A percentile compares a stretch with the other conserved stretches of the same genome.
These are phyloP conservation scores for Orbilia blumenaviensis DNA, from an alignment of 2,329 filamentous ascomycete genomes.

Conservation along the genomic window DNA sequence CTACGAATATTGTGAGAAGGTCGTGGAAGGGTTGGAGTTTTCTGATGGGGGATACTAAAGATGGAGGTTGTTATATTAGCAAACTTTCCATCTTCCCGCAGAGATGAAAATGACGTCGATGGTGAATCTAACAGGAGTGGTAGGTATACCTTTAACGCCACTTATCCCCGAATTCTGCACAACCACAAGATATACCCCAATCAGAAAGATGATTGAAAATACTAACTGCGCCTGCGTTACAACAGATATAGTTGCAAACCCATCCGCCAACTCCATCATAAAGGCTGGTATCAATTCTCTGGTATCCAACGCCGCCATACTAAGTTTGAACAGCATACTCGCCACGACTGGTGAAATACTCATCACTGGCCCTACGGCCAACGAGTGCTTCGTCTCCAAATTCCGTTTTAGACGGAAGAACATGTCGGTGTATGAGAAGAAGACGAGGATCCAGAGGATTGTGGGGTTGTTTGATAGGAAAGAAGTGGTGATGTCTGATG, in stretches of 20 bases:
- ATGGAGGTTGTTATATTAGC: background rate
- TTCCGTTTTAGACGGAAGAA: slow-evolving; percentile 63
- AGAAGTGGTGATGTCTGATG: slow-evolving; percentile 80
- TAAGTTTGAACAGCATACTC: slow-evolving; percentile 85
- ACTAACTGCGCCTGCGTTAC: slow-evolving; percentile 63
- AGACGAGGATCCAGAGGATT: slow-evolving; percentile 78
- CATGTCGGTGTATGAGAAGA: slow-evolving; percentile 73
- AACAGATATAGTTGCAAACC: slow-evolving; percentile 62
- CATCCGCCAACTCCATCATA: slow-evolving; percentile 61
- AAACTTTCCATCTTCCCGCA: too few relatives aligned
- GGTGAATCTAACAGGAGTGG: background rate
- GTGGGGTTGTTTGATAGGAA: slow-evolving; percentile 72
- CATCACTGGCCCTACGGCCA: slow-evolving; percentile 62
- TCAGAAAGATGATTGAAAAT: slow-evolving; percentile 54
- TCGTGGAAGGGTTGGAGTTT: slow-evolving; percentile 67
- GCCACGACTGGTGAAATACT: slow-evolving; percentile 63
- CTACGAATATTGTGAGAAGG: slow-evolving; percentile 77
- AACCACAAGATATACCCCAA: slow-evolving; percentile 62
- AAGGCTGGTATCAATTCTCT: slow-evolving; percentile 74
- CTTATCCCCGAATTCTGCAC: slow-evolving; percentile 31
- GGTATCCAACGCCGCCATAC: slow-evolving; percentile 85
- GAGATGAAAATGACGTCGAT: too few relatives aligned
- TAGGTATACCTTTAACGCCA: slow-evolving; percentile 3
- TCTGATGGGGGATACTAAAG: background rate
- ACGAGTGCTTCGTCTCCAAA: slow-evolving; percentile 63